These are phyloP conservation scores for Penicillium expansum DNA, from an alignment of 2,329 filamentous ascomycete species.

Conservation along the genomic window DNA sequence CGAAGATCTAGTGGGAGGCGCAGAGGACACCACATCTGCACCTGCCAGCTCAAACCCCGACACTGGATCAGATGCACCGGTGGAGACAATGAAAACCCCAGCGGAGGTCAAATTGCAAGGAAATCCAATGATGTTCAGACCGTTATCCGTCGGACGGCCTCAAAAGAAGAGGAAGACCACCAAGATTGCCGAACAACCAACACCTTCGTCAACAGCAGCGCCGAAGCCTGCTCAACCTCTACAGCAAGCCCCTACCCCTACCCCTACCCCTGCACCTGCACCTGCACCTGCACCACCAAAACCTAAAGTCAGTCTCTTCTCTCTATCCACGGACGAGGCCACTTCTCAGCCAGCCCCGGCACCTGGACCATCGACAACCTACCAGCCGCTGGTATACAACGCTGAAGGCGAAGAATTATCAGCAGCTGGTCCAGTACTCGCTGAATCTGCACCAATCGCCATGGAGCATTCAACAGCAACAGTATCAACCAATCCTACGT, in stretches of 20 bases:
- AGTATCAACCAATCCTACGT: slow-evolving; percentile 6
- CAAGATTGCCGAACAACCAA: slow-evolving; percentile 28
- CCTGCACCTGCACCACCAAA: slow-evolving; percentile 31
- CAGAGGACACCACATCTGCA: slow-evolving; percentile 26
- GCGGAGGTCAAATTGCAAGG: slow-evolving; percentile 58
- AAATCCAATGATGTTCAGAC: slow-evolving; percentile 84
- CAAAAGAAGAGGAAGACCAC: slow-evolving; percentile 63
- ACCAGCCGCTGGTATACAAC: slow-evolving; percentile 44
- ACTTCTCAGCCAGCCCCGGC: slow-evolving; percentile 6
- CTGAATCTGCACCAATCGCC: slow-evolving; percentile 8
- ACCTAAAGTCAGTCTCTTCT: slow-evolving; percentile 47
- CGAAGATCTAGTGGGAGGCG: slow-evolving; percentile 35
- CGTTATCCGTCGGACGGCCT: slow-evolving; percentile 77
- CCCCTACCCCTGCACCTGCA: slow-evolving; percentile 9
- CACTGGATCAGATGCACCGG: slow-evolving; percentile 6
- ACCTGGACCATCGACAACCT: slow-evolving; percentile 26
- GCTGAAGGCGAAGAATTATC: slow-evolving; percentile 23
- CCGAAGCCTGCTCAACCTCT: slow-evolving; percentile 18
- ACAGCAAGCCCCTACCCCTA: not conserved
- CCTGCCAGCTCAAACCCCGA: slow-evolving; percentile 22
- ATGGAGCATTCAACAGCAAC: slow-evolving; percentile 8
- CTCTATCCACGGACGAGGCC: slow-evolving; percentile 33
- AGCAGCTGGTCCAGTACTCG: slow-evolving; percentile 17
- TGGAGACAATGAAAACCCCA: slow-evolving; percentile 14
- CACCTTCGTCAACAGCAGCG: slow-evolving; percentile 14